phyloP scores from a whole-genome alignment of 495 filamentous ascomycete species.

The Lindgomyces ingoldianus region DNA sequence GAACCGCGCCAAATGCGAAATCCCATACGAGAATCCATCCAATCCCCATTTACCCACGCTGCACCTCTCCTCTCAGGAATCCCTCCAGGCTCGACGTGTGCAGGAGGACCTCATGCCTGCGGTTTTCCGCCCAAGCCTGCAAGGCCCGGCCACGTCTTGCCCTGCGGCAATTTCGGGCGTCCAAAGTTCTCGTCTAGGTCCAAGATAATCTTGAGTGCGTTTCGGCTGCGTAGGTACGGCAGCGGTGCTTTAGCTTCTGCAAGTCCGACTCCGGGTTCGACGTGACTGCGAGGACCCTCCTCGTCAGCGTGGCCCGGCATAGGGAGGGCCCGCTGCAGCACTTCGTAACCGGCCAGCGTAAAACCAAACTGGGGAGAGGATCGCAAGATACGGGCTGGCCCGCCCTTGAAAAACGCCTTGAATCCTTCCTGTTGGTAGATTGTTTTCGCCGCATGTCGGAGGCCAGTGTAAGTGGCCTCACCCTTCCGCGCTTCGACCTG shows the following conservation, averaged over 20 bases:
- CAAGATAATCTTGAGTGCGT: conserved; percentile 95
- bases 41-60: conserved; percentile 38
- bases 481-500: conserved; percentile 97
- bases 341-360: conserved; percentile 90
- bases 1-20: conserved; percentile 22
- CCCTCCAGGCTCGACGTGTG: not conserved
- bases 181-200: conserved; percentile 93
- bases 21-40: conserved; percentile 24
- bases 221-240: conserved; percentile 81
- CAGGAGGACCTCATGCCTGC: not conserved
- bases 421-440: conserved; percentile 90
- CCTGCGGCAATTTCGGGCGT: conserved; percentile 56
- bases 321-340: conserved; percentile 80
- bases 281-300: conserved; percentile 48
- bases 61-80: conserved; percentile 10
- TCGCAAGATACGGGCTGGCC: conserved; percentile 88
- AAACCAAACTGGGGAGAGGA: conserved; percentile 98
- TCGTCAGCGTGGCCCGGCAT: conserved; percentile 65
- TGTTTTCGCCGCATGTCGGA: conserved; percentile 83
- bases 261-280: conserved; percentile 59
- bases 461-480: conserved; percentile 77
- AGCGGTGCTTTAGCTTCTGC: conserved; percentile 64
- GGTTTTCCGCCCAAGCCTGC: conserved; percentile 36
- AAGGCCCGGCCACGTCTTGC: conserved; percentile 33
- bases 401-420: conserved; percentile 96